These are phyloP conservation scores for Cyclotella cryptica DNA, from an alignment of 108 stramenopile species.

Conservation along the genomic window DNA sequence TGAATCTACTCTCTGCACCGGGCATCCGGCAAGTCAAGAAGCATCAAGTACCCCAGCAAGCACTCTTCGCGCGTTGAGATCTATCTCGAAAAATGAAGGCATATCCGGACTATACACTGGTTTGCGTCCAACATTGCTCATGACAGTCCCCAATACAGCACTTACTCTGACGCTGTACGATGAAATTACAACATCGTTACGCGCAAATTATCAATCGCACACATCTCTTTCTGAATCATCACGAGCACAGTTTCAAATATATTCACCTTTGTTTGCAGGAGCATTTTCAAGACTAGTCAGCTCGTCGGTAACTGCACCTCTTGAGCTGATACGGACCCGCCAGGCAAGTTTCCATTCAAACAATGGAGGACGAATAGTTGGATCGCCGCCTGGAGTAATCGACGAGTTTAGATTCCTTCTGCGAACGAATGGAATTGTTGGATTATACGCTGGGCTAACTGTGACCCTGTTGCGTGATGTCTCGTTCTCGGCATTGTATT, in stretches of 20 bases:
- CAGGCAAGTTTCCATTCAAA: conserved; percentile 59
- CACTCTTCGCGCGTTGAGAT: conserved; percentile 55
- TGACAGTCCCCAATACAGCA: conserved; percentile 89
- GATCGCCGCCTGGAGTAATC: conserved; percentile 42
- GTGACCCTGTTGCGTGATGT: conserved; percentile 94
- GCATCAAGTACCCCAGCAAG: conserved; percentile 21
- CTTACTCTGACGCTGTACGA: conserved; percentile 94
- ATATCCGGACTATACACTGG: conserved; percentile 82
- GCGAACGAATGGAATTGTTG: conserved; percentile 56
- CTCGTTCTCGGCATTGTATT: conserved; percentile 94
- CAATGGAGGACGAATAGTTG: conserved; percentile 8
- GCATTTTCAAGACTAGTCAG: conserved; percentile 80
- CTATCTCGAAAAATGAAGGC: conserved; percentile 74
- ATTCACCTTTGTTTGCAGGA: conserved; percentile 79
- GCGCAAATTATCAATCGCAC: background rate
- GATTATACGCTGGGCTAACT: conserved; percentile 82
- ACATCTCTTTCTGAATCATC: background rate
- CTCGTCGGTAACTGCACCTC: conserved; percentile 85
- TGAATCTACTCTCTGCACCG: conserved; percentile 22
- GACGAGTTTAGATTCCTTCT: conserved; percentile 64
- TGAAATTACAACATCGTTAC: conserved; percentile 48
- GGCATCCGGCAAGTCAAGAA: background rate
- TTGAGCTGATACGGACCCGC: conserved; percentile 86
- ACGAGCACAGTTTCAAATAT: background rate
- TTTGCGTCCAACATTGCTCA: conserved; percentile 75